Evolutionary conservation across 805 yeast genomes (phyloP), one percentile per base, ranked within the genome.

Genomic region (Ogataea nakhonphanomensis): DNA sequence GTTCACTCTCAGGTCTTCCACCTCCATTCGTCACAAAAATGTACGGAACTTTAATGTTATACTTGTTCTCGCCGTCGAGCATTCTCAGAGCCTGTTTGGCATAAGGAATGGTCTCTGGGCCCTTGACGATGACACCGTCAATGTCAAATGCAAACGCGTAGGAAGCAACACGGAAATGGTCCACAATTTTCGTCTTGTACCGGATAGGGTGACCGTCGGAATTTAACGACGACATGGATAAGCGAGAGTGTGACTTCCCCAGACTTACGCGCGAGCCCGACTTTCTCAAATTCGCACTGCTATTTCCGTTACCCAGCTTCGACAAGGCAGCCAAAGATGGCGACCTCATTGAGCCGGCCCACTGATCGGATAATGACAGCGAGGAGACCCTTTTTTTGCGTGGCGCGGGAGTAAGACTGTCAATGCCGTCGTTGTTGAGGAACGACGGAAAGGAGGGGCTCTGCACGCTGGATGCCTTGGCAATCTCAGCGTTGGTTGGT

Each of bases 101-200:
- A 54, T 84, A 81, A 0, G 93, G 90, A 34, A 88, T 82, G 6
- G 91, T 83, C 38, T 82, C 77, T 2, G 93, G 90, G 11, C 96
- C 95, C 45, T 85, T 73, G 48, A 88, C 79, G 33, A 88, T 77
- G 33, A 88, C 96, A 31, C 96, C 96, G 59, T 88, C 96, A 41
- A 88, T 88, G 65, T 89, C 96, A 61, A 89, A 88, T 29, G 95
- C 93, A 68, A 88, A 88, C 2, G 95, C 95, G 57, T 84, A 84
- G 2, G 85, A 79, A 1, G 90, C 89, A 29, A 84, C 80, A 57
- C 91, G 70, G 29, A 67, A 75, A 58, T 84, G 91, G 55, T 81
- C 85, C 49, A 84, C 71, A 12, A 78, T 72, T 4, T 62, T 48
- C 53, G 70, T 76, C 66, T 70, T 74, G 61, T 64, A 71, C 44